phyloP scores from a whole-genome alignment of 768 basidiomycete genomes.

The Lentinula edodes region DNA sequence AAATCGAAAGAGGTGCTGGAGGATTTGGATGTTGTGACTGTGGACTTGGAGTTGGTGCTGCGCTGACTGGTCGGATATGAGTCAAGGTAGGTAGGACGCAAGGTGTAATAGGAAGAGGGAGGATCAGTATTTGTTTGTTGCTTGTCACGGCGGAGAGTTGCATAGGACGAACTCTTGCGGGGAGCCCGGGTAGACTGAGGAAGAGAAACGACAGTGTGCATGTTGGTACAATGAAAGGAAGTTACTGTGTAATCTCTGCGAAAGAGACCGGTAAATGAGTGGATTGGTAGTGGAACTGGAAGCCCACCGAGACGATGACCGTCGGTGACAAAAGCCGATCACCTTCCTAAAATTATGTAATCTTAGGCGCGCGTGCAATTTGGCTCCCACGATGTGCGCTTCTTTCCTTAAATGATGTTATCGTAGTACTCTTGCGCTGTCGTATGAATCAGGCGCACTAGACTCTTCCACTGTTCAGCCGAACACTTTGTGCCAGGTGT shows the following conservation, averaged over 20 bases:
- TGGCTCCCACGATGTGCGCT: no score
- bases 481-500: no score
- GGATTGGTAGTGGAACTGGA: background rate
- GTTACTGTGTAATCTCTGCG: background rate
- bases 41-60: conserved; percentile 12
- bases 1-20: conserved; percentile 17
- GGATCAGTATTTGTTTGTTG: conserved; percentile 17
- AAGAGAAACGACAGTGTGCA: conserved; percentile 35
- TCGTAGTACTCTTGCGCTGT: no score
- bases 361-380: no score
- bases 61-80: conserved; percentile 29
- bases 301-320: conserved; percentile 1
- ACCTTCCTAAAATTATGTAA: background rate
- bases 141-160: conserved; percentile 50
- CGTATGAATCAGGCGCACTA: no score
- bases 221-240: conserved; percentile 9
- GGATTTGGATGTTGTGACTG: conserved; percentile 24
- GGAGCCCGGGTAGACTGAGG: conserved; percentile 36
- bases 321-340: background rate
- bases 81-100: conserved; percentile 40
- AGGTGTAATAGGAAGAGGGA: conserved; percentile 15
- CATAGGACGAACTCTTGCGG: conserved; percentile 51
- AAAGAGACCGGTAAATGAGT: background rate
- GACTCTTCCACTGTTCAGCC: no score
- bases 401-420: no score